Evolutionary conservation across 1,139 yeast species (phyloP).

Genomic region (Meyerozyma smithsonii): DNA sequence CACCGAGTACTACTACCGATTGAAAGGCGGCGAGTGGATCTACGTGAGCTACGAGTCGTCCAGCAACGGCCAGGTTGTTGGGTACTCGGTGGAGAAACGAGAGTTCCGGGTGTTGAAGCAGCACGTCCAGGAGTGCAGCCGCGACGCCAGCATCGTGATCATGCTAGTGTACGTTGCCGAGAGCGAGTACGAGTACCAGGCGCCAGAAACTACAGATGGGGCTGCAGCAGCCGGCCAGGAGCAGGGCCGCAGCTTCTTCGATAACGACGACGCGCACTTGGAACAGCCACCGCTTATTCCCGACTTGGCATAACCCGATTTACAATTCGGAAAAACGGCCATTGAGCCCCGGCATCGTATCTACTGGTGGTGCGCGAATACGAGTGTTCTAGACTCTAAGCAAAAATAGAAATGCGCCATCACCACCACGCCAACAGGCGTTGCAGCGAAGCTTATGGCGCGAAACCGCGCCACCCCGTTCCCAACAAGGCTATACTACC

Average conservation of each 20-base stretch:
- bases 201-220: background rate
- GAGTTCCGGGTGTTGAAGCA: background rate
- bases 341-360: background rate
- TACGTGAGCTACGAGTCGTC: background rate
- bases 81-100: constrained; percentile 1
- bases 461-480: too few relatives aligned
- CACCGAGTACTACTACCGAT: constrained; percentile 20
- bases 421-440: background rate
- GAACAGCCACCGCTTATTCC: background rate
- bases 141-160: background rate
- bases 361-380: background rate
- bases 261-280: background rate
- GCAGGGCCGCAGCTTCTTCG: too few relatives aligned
- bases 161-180: background rate
- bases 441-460: background rate
- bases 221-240: background rate
- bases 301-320: too few relatives aligned
- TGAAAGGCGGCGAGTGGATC: constrained; percentile 3
- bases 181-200: background rate
- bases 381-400: background rate
- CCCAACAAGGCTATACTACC: too few relatives aligned
- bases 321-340: too few relatives aligned
- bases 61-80: background rate
- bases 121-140: background rate
- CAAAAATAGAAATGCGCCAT: background rate